Evolutionary conservation across 1,284 basidiomycete genomes (phyloP).

Genomic region (Pascua sp.): DNA sequence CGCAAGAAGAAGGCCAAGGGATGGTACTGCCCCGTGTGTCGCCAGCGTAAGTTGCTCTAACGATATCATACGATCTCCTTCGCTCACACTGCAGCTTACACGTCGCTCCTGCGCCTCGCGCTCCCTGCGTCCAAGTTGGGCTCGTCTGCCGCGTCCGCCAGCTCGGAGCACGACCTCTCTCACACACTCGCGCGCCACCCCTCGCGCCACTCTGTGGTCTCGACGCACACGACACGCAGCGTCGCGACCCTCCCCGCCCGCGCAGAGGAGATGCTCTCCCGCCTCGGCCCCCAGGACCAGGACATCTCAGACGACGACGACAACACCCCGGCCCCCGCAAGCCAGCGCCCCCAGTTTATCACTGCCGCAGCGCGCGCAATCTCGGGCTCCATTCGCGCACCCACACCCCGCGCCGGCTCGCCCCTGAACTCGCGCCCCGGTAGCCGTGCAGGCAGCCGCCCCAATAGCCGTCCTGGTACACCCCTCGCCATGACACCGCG

Average conservation of each 20-base stretch:
- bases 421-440: too few species aligned
- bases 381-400: too few species aligned
- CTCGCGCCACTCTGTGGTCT: slow-evolving; percentile 27
- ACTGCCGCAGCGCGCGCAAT: too few species aligned
- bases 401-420: too few species aligned
- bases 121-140: slow-evolving; percentile 57
- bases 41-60: slow-evolving; percentile 63
- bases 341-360: too few species aligned
- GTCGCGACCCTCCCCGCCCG: slow-evolving; percentile 46
- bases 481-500: too few species aligned
- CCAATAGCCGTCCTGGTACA: too few species aligned
- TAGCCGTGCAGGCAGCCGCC: too few species aligned
- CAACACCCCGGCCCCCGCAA: neutral
- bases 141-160: slow-evolving; percentile 12
- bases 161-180: neutral
- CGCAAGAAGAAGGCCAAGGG: slow-evolving; percentile 87
- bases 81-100: slow-evolving; percentile 62
- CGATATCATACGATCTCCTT: neutral
- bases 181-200: slow-evolving; percentile 17
- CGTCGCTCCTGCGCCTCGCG: slow-evolving; percentile 76
- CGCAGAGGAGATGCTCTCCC: slow-evolving; percentile 47
- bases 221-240: slow-evolving; percentile 25
- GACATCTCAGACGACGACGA: slow-evolving; percentile 13
- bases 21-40: slow-evolving; percentile 90
- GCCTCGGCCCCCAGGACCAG: slow-evolving; percentile 26